These are phyloP conservation scores for Neltuma alba DNA, from an alignment of 306 rosid species.

Conservation along the genomic window DNA sequence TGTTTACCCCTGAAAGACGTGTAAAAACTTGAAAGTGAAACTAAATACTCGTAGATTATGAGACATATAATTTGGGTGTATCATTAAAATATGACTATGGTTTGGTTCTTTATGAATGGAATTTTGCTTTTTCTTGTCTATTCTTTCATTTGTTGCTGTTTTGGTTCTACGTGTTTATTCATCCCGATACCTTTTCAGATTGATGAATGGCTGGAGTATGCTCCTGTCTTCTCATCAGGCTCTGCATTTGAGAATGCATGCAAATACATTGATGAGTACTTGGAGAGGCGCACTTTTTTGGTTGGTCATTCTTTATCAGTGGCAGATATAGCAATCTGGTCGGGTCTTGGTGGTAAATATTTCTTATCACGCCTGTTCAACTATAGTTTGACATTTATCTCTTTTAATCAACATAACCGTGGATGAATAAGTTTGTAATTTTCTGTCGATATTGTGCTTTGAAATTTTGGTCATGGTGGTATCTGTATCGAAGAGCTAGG, in stretches of 20 bases:
- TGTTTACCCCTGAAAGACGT: conserved; percentile 12
- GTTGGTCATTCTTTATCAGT: conserved; percentile 66
- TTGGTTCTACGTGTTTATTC: conserved; percentile 21
- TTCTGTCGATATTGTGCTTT: background rate
- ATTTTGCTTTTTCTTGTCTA: conserved; percentile 7
- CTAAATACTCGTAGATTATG: conserved; percentile 3
- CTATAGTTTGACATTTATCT: background rate
- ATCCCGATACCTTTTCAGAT: conserved; percentile 45
- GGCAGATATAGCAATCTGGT: conserved; percentile 90
- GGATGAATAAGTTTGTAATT: conserved; percentile 6
- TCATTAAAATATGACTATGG: background rate
- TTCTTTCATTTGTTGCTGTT: background rate
- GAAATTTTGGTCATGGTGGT: conserved; percentile 24
- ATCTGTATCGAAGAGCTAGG: background rate
- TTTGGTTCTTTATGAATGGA: conserved; percentile 3
- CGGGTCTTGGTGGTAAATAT: conserved; percentile 76
- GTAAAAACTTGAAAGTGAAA: background rate
- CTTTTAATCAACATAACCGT: conserved; percentile 12
- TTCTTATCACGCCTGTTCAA: conserved; percentile 6
- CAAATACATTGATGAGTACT: conserved; percentile 67
- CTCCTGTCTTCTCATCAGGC: conserved; percentile 70
- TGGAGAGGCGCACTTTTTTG: conserved; percentile 63
- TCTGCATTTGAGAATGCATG: conserved; percentile 86
- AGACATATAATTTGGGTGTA: background rate
- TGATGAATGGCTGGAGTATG: conserved; percentile 84